Base-by-base conservation (phyloP, 1,284 basidiomycete species). In the Acaromyces ingoldii region DNA sequence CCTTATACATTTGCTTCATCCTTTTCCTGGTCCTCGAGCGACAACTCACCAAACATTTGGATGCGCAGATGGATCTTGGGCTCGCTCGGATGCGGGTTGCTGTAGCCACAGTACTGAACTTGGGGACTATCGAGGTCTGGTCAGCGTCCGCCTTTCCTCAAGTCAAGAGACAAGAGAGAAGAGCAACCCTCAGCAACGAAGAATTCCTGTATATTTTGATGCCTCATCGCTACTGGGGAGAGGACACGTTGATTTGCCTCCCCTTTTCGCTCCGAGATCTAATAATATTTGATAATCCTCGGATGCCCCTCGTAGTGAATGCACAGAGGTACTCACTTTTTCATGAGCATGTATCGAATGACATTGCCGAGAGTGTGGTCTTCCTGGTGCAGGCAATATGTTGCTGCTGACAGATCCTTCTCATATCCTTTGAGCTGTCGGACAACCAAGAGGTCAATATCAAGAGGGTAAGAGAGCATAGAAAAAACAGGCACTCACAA, bases 31-130 rank as follows among this genome's bases (percentile, higher is more conserved):
- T 62, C 63, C 50, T 52, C 48, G 11, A 25, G 25, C 30, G 19
- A 7, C 15, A 22, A 82, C 91, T 67, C 73, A 96, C 91, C 91
- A 72, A 93, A 93, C 92, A 97, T 98, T 82, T 97, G 93, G 58
- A 98, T 88, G 17, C 95, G 86, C 39, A 97, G 80, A 72, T 97
- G 89, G 66, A 97, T 95, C 74, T 89, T 86, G 68, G 89, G 88
- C 79, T 98, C 93, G 19, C 91, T 95, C 4, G 93, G 92, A 78
- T 97, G 92, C 1, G 93, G 93, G 31, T 85, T 88, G 68, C 89
- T 91, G 81, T 98, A 98, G 28, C 93, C 93, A 76, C 93, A 98
- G 76, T 97, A 97, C 78, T 96, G 91, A 53, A 97, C 93, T 67
- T 91, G 90, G n/a, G 93, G 89, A 74, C 93, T 97, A 50, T 62